Base-by-base conservation (phyloP, 75 land plant species). In the Selaginella tamariscina region DNA sequence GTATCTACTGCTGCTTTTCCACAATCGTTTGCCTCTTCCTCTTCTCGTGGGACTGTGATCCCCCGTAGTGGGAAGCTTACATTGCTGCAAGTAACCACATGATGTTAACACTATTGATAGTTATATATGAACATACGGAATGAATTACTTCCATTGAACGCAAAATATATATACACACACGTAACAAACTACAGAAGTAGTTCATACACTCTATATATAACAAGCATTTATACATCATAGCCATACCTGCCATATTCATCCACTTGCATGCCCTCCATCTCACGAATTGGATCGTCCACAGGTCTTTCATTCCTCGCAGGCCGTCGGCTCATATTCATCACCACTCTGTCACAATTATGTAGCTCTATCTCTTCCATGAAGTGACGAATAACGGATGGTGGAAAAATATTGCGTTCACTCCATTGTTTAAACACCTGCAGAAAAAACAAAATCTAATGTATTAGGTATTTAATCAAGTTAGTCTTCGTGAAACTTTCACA, bases 161-260 rank as follows among this genome's bases (percentile, higher is more conserved):
- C n/a, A n/a, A n/a, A n/a, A n/a, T n/a, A n/a, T n/a, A n/a, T n/a
- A n/a, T n/a, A n/a, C n/a, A n/a, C n/a, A n/a, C n/a, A n/a, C n/a
- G n/a, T n/a, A n/a, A n/a, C n/a, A n/a, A n/a, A n/a, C n/a, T n/a
- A n/a, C n/a, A n/a, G n/a, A n/a, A n/a, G n/a, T n/a, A n/a, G n/a
- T n/a, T n/a, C n/a, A n/a, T n/a, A n/a, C n/a, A n/a, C n/a, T n/a
- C n/a, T n/a, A n/a, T 32, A 72, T 68, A 57, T 13, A 80, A 39
- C 49, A 15, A 39, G 49, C 5, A 39, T 39, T 5, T 39, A 39
- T 39, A 39, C 5, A 39, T 5, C 49, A 15, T 5, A 15, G 15
- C 5, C 73, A 72, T 64, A 95, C 99, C 99, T 95, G 67, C 99
- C 99, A 81, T 95, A 95, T 69, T 95, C 99, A 73, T 95, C 99